phyloP scores from a whole-genome alignment of 805 yeast species.

The Candida chauliodis region DNA sequence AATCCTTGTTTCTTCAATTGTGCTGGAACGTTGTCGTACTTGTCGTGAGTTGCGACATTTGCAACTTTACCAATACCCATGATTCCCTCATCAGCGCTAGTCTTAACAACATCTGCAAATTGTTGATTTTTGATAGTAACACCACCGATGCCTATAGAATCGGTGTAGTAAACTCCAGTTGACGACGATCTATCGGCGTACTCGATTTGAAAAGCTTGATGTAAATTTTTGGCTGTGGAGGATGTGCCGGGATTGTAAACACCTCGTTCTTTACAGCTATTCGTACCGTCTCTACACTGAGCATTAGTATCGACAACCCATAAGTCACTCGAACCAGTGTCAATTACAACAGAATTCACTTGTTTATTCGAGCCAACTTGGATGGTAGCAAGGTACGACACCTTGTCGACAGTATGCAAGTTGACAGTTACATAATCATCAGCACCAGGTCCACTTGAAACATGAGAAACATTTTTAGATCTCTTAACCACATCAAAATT shows the following conservation, averaged over 20 bases:
- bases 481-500: slow-evolving; percentile 9
- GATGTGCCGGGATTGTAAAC: slow-evolving; percentile 14
- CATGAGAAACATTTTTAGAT: background rate
- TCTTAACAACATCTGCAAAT: slow-evolving; percentile 16
- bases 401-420: slow-evolving; percentile 1
- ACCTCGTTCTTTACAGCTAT: slow-evolving; percentile 8
- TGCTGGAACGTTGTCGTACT: slow-evolving; percentile 28
- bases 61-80: slow-evolving; percentile 16
- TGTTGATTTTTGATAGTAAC: slow-evolving; percentile 13
- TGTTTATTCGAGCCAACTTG: slow-evolving; percentile 14
- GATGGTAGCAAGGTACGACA: slow-evolving; percentile 5
- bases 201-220: slow-evolving; percentile 8
- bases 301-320: slow-evolving; percentile 24
- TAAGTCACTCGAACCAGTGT: slow-evolving; percentile 25
- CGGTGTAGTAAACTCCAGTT: slow-evolving; percentile 15
- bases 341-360: slow-evolving; percentile 18
- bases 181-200: slow-evolving; percentile 12
- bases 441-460: background rate
- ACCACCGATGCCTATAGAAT: slow-evolving; percentile 13
- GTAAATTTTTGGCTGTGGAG: slow-evolving; percentile 6
- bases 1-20: slow-evolving; percentile 25
- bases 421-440: background rate
- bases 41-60: slow-evolving; percentile 10
- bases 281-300: slow-evolving; percentile 15
- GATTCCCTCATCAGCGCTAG: slow-evolving; percentile 48